Conservation (phyloP, 2,329 filamentous ascomycete species). For the Fusarium odoratissimum region DNA sequence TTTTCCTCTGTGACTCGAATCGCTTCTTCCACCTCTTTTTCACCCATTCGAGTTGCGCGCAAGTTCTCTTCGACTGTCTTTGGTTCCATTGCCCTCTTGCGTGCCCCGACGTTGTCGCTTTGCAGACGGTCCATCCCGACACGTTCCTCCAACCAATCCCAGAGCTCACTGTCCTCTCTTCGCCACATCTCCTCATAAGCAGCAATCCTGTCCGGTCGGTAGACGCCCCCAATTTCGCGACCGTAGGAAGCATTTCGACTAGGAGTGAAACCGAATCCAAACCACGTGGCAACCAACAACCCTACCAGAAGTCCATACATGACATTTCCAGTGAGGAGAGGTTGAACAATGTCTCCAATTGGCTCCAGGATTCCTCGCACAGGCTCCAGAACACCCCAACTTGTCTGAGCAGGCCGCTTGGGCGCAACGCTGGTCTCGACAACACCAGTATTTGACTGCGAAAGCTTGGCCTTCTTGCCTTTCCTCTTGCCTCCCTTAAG, state of each 20-base stretch:
- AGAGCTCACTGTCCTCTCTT: conserved; percentile 86
- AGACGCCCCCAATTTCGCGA: conserved; percentile 45
- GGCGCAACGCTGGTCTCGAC: conserved; percentile 54
- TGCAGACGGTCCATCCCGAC: conserved; percentile 75
- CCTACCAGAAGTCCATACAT: conserved; percentile 80
- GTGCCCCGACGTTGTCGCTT: conserved; percentile 48
- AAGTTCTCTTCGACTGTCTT: conserved; percentile 70
- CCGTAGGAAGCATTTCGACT: conserved; percentile 53
- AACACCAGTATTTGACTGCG: conserved; percentile 57
- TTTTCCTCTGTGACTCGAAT: conserved; percentile 90
- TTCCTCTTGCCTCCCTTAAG: conserved; percentile 70
- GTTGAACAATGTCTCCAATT: conserved; percentile 73
- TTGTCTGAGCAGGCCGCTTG: conserved; percentile 58
- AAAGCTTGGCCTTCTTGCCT: conserved; percentile 63
- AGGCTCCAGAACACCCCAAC: conserved; percentile 88
- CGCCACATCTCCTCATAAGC: conserved; percentile 96
- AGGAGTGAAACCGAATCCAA: conserved; percentile 68
- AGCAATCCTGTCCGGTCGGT: conserved; percentile 73
- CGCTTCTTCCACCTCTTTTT: conserved; percentile 80
- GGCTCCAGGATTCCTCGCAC: conserved; percentile 77
- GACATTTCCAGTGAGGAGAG: conserved; percentile 80
- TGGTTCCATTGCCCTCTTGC: conserved; percentile 64
- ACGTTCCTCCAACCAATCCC: conserved; percentile 93
- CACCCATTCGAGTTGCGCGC: conserved; percentile 71
- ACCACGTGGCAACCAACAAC: conserved; percentile 79